Conservation (phyloP, 371 early-diverging fungal species). For the Saksenaea vasiformis region DNA sequence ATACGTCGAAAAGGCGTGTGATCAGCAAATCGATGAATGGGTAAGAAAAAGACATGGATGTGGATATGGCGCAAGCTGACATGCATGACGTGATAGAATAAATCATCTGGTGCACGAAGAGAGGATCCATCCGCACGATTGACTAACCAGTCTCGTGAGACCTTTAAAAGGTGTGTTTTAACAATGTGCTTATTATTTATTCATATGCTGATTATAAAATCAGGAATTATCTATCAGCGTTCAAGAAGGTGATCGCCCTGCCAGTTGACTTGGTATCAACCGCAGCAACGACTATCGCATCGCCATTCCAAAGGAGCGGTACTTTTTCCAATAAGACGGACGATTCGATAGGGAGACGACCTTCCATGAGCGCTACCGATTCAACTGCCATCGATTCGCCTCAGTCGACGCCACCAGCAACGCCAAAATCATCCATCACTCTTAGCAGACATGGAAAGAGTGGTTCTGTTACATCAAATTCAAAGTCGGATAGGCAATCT, state of each 20-base stretch:
- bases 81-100: background rate
- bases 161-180: constrained; percentile 24
- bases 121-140: constrained; percentile 17
- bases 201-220: constrained; percentile 19
- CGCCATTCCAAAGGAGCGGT: constrained; percentile 16
- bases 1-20: constrained; percentile 35
- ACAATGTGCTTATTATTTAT: background rate
- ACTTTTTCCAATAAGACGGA: constrained; percentile 10
- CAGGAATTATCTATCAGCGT: constrained; percentile 54
- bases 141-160: constrained; percentile 23
- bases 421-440: constrained; percentile 18
- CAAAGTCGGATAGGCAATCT: constrained; percentile 1
- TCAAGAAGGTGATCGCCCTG: constrained; percentile 48
- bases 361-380: constrained; percentile 1
- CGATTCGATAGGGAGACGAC: constrained; percentile 1
- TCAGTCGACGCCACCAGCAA: constrained; percentile 22
- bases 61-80: background rate
- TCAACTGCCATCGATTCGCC: constrained; percentile 8
- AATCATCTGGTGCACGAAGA: constrained; percentile 10
- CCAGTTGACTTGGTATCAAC: constrained; percentile 53
- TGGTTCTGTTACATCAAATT: background rate
- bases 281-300: constrained; percentile 43
- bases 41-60: constrained; percentile 21
- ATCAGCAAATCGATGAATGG: constrained; percentile 48
- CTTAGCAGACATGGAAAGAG: background rate